Base-by-base conservation (phyloP, 1,284 basidiomycete species). In the Ustilago tritici region DNA sequence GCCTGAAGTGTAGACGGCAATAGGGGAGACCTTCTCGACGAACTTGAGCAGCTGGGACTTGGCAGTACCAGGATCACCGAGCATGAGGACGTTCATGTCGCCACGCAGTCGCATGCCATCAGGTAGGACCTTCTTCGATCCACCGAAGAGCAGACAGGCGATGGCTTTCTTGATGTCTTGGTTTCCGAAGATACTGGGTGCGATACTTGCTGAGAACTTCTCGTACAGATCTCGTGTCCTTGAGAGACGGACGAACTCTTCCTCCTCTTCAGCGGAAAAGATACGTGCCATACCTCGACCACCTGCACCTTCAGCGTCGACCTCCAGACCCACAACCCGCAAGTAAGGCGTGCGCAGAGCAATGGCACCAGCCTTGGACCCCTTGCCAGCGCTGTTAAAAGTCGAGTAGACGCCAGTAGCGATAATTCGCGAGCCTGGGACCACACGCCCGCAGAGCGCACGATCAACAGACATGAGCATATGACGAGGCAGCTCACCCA, bases 141-240 rank as follows among this genome's bases (percentile, higher is more conserved):
- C 97, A 32, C 97, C 97, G 83, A 99, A 95, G 10, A 99, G 88
- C 14, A 99, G 88, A 87, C 95, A 98, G 0, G 94, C 91, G 55
- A 99, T 94, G 1, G 97, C 93, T 83, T 98, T 99, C 87, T 99
- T 99, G 84, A 99, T 99, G 86, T 99, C 97, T 93, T 78, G 87
- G 86, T 93, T 95, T 41, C 97, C 97, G 85, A 92, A 99, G 82
- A 99, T 99, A 90, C 94, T 96, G 0, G 97, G 97, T 11, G 93
- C 97, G 32, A 99, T 95, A 84, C 94, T 96, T 79, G 90, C 91
- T 0, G 97, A 91, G 86, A 99, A 99, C 23, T 93, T 91, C 84
- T 98, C 95, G 83, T 98, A 99, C 82, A 99, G 92, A 17, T 91
- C 92, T 53, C 95, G 93, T 70, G 92, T 93, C 70, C 95, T 90